Evolutionary conservation across 305 asterid species (phyloP).

Genomic region (Striga hermonthica): DNA sequence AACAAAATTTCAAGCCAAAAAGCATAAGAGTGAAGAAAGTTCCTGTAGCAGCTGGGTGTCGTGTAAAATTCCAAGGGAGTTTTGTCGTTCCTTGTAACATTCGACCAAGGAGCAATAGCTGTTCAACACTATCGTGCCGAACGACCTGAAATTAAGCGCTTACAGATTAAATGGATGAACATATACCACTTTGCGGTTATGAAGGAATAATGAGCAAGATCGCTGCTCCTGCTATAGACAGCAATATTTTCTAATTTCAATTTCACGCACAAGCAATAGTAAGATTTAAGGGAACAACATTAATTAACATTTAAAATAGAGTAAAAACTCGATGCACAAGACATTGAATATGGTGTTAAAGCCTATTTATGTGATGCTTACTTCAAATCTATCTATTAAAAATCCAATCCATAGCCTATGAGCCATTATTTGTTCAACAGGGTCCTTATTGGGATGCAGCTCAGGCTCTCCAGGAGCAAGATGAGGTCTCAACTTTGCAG

Average conservation of each 20-base stretch:
- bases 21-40: slow-evolving; percentile 96
- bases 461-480: slow-evolving; percentile 97
- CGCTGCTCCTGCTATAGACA: slow-evolving; percentile 13
- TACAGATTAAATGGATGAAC: slow-evolving; percentile 23
- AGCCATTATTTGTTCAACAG: slow-evolving; percentile 91
- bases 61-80: slow-evolving; percentile 82
- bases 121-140: slow-evolving; percentile 89
- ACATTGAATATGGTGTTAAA: slow-evolving; percentile 27
- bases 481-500: slow-evolving; percentile 98
- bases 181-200: slow-evolving; percentile 22
- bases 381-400: slow-evolving; percentile 97
- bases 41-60: slow-evolving; percentile 95
- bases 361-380: slow-evolving; percentile 35
- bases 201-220: slow-evolving; percentile 21
- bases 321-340: slow-evolving; percentile 22
- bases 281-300: slow-evolving; percentile 11
- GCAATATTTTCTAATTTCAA: slow-evolving; percentile 30
- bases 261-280: slow-evolving; percentile 23
- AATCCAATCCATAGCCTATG: slow-evolving; percentile 99
- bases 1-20: slow-evolving; percentile 88
- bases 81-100: slow-evolving; percentile 95
- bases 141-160: slow-evolving; percentile 57
- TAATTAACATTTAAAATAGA: slow-evolving; percentile 20
- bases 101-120: slow-evolving; percentile 92
- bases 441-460: slow-evolving; percentile 74